Percentiles rank a stretch among this genome's conserved stretches.
Conservation (phyloP, 257 asterid species). For the Orobanche coerulescens region DNA sequence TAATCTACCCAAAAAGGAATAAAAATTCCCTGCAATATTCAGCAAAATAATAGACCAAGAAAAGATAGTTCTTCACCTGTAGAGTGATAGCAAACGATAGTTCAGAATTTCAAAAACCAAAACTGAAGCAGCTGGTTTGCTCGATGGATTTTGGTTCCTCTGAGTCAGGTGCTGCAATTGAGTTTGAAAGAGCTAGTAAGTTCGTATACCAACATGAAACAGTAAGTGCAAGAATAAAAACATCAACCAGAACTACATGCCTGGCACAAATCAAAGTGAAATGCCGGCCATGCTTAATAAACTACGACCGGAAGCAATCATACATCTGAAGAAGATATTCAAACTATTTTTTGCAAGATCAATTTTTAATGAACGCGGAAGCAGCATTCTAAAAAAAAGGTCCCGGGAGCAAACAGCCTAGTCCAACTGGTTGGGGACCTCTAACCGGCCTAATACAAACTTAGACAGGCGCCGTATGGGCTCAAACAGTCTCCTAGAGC, state of each 20-base stretch:
- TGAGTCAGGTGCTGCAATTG: slow-evolving; percentile 73
- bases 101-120: slow-evolving; percentile 89
- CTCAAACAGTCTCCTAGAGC: too few species aligned
- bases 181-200: slow-evolving; percentile 23
- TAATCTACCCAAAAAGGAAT: background rate
- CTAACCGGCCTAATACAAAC: too few species aligned
- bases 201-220: slow-evolving; percentile 9
- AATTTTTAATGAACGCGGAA: too few species aligned
- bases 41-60: slow-evolving; percentile 10
- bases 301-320: slow-evolving; percentile 2
- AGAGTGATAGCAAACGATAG: slow-evolving; percentile 87
- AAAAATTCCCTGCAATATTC: background rate
- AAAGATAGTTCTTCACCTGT: slow-evolving; percentile 50
- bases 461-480: too few species aligned
- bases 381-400: too few species aligned
- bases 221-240: background rate
- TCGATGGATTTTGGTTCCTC: slow-evolving; percentile 60
- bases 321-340: background rate
- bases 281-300: slow-evolving; percentile 6
- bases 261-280: background rate
- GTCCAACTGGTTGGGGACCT: too few species aligned
- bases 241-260: background rate
- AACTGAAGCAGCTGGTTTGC: slow-evolving; percentile 76
- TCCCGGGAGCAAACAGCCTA: too few species aligned
- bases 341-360: background rate